phyloP scores from a whole-genome alignment of 2,329 filamentous ascomycete species.

The Elsinoe arachidis region DNA sequence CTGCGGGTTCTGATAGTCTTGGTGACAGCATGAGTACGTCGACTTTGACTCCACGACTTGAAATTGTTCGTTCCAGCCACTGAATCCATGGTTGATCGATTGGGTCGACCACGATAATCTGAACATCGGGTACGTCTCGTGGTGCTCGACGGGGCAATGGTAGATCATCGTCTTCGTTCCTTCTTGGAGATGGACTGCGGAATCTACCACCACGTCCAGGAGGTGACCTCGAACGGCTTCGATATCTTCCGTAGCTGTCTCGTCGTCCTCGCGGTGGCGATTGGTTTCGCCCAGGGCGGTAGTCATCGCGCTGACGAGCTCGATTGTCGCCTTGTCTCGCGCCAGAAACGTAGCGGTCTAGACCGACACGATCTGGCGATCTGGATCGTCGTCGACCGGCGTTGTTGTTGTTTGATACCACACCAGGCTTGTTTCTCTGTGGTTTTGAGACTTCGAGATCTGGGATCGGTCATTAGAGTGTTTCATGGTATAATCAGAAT shows the following conservation, averaged over 20 bases:
- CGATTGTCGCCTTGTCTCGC: slow-evolving; percentile 18
- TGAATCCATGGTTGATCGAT: slow-evolving; percentile 70
- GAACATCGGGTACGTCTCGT: slow-evolving; percentile 75
- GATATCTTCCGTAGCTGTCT: slow-evolving; percentile 29
- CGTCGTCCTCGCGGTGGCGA: slow-evolving; percentile 35
- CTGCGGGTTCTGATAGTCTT: slow-evolving; percentile 63
- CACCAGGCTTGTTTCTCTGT: slow-evolving; percentile 46
- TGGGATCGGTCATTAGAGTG: slow-evolving; percentile 28
- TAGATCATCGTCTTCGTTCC: slow-evolving; percentile 53
- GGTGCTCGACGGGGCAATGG: slow-evolving; percentile 67
- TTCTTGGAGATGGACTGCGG: slow-evolving; percentile 49
- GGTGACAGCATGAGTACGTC: slow-evolving; percentile 74
- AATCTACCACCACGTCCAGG: slow-evolving; percentile 35
- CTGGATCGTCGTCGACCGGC: slow-evolving; percentile 38
- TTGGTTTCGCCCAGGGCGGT: slow-evolving; percentile 40
- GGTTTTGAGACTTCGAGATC: slow-evolving; percentile 85
- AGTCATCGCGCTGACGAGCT: slow-evolving; percentile 46
- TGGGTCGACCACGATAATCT: slow-evolving; percentile 67
- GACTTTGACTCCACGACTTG: slow-evolving; percentile 59
- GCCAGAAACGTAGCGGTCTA: slow-evolving; percentile 48
- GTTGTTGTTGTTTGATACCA: slow-evolving; percentile 32
- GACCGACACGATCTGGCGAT: slow-evolving; percentile 21
- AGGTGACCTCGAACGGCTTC: slow-evolving; percentile 27
- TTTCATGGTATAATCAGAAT: background rate
- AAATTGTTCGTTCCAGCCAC: slow-evolving; percentile 73